These are phyloP conservation scores for Stephania japonica DNA, from an alignment of 164 flowering plant genomes.

Conservation along the genomic window DNA sequence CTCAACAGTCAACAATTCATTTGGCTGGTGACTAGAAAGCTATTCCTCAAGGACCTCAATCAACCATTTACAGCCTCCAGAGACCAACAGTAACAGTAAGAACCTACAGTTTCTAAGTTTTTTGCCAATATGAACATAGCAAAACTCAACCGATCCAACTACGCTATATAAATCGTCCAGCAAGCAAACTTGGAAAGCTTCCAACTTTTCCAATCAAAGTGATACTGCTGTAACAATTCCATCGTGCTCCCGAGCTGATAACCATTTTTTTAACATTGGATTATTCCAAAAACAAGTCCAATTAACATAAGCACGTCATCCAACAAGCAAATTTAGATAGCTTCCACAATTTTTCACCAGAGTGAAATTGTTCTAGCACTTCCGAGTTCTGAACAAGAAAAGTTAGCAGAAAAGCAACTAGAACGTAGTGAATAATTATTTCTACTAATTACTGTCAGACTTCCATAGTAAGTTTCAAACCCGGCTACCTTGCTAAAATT, in stretches of 20 bases:
- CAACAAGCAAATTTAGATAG: too few relatives aligned
- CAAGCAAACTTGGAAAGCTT: not conserved
- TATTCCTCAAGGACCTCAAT: too few relatives aligned
- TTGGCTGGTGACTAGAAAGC: too few relatives aligned
- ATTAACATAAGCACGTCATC: too few relatives aligned
- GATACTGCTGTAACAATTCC: not conserved
- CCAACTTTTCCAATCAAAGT: not conserved
- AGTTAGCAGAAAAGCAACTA: not conserved
- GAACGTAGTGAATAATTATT: not conserved
- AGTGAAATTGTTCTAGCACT: too few relatives aligned
- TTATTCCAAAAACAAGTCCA: too few relatives aligned
- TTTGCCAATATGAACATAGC: not conserved
- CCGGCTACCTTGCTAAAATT: too few relatives aligned
- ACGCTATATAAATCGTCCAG: not conserved
- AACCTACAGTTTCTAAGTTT: not conserved
- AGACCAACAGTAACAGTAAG: too few relatives aligned
- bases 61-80: not conserved
- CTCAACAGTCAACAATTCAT: too few relatives aligned
- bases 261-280: not conserved
- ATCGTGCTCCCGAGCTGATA: not conserved
- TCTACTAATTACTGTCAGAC: not conserved
- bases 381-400: too few relatives aligned
- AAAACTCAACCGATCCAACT: not conserved
- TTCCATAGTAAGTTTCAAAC: too few relatives aligned
- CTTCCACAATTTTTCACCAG: too few relatives aligned